A percentile compares a stretch with the other conserved stretches of the same genome.
Evolutionary conservation across 345 rosid species (phyloP).

Genomic region (Mallotus nudiflorus): DNA sequence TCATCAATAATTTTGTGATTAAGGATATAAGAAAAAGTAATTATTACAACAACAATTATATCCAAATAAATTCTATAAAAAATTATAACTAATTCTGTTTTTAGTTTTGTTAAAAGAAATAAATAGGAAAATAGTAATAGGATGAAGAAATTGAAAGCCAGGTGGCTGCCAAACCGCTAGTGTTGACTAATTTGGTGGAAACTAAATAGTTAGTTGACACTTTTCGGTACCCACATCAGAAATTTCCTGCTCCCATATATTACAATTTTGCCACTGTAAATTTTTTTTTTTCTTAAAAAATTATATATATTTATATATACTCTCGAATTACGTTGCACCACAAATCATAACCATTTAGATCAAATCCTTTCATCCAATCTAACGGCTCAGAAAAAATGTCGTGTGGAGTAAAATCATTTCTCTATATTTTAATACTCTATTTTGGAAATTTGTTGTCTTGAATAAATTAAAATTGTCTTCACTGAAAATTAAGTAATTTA

Average conservation of each 20-base stretch:
- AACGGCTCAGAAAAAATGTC: not conserved
- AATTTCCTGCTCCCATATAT: not conserved
- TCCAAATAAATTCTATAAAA: too few species aligned
- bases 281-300: too few species aligned
- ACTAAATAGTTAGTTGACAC: not conserved
- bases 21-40: too few species aligned
- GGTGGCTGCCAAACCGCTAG: not conserved
- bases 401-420: not conserved
- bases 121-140: too few species aligned
- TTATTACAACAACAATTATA: too few species aligned
- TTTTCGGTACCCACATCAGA: not conserved
- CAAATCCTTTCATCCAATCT: not conserved
- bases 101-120: too few species aligned
- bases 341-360: not conserved
- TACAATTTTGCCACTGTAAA: constrained; percentile 3
- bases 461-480: too few species aligned
- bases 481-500: too few species aligned
- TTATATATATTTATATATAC: too few species aligned
- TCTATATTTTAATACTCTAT: not conserved
- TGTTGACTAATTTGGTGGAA: constrained; percentile 8
- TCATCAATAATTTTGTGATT: too few species aligned
- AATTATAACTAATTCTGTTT: too few species aligned
- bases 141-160: too few species aligned
- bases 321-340: not conserved
- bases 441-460: not conserved